Evolutionary conservation across 495 filamentous ascomycete species (phyloP).

Genomic region (Monascus purpureus): DNA sequence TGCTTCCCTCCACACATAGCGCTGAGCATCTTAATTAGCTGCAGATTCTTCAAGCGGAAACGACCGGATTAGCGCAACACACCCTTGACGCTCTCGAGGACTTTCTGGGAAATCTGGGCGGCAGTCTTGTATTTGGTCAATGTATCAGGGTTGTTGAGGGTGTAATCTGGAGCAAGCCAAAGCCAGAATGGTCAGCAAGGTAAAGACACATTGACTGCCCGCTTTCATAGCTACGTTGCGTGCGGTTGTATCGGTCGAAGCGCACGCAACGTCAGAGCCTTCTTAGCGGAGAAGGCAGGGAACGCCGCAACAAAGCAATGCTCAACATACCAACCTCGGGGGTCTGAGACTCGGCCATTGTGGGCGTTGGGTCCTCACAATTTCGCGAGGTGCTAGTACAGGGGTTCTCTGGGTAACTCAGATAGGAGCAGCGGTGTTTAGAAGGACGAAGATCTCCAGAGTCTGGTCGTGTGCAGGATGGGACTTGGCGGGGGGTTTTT

Average conservation of each 20-base stretch:
- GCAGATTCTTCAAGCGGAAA: not conserved
- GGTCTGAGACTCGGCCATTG: constrained; percentile 30
- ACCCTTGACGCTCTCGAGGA: constrained; percentile 71
- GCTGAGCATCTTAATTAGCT: constrained; percentile 28
- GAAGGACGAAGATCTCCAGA: constrained; percentile 8
- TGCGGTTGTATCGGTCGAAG: too few relatives aligned
- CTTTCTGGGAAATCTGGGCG: constrained; percentile 85
- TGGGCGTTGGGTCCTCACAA: constrained; percentile 15
- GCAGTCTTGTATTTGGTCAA: constrained; percentile 98
- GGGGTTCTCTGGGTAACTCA: not conserved
- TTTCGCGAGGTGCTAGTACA: constrained; percentile 4
- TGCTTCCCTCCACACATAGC: constrained; percentile 71
- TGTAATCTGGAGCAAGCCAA: constrained; percentile 53
- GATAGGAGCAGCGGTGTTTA: constrained; percentile 6
- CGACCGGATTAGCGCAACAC: constrained; percentile 7
- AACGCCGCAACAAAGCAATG: constrained; percentile 1
- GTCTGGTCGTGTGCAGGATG: constrained; percentile 21
- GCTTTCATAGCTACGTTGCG: too few relatives aligned
- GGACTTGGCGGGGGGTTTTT: constrained; percentile 11
- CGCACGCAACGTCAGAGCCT: too few relatives aligned
- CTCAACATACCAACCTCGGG: constrained; percentile 32
- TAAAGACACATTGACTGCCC: too few relatives aligned
- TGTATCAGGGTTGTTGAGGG: constrained; percentile 90
- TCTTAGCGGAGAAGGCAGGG: constrained; percentile 7
- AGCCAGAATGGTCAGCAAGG: constrained; percentile 9